Evolutionary conservation across 2,329 filamentous ascomycete species (phyloP).

Genomic region (Xylariaceae sp.): DNA sequence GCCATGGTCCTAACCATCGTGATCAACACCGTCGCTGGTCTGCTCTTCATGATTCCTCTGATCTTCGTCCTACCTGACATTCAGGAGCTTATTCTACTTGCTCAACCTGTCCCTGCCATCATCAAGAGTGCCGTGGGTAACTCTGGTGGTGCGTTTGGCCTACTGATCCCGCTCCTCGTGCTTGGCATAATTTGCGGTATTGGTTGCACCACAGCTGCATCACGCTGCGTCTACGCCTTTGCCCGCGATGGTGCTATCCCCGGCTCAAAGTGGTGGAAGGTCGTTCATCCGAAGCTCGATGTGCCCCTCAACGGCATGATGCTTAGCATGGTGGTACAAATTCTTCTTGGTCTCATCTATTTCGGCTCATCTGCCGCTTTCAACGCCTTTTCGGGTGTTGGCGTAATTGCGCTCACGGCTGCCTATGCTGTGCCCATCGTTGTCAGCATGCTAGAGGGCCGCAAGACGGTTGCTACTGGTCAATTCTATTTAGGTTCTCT

Average conservation of each 20-base stretch:
- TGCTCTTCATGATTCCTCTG: constrained; percentile 72
- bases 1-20: constrained; percentile 73
- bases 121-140: constrained; percentile 67
- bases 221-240: constrained; percentile 72
- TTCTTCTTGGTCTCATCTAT: constrained; percentile 70
- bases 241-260: constrained; percentile 73
- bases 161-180: constrained; percentile 69
- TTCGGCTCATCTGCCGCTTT: constrained; percentile 73
- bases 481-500: constrained; percentile 67
- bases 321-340: constrained; percentile 69
- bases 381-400: constrained; percentile 73
- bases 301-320: constrained; percentile 75
- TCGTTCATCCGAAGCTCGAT: constrained; percentile 66
- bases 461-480: constrained; percentile 62
- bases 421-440: constrained; percentile 72
- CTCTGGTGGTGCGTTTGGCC: constrained; percentile 64
- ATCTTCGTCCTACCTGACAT: constrained; percentile 73
- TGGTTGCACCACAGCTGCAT: constrained; percentile 71
- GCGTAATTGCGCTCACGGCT: constrained; percentile 72
- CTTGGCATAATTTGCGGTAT: constrained; percentile 71
- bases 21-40: constrained; percentile 69
- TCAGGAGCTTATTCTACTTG: constrained; percentile 56
- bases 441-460: constrained; percentile 65
- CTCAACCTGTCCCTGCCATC: constrained; percentile 69
- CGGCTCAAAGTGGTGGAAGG: constrained; percentile 64